Evolutionary conservation across 2,329 filamentous ascomycete genomes (phyloP), one percentile per base, ranked within the genome.

Genomic region (Alternaria viburni): DNA sequence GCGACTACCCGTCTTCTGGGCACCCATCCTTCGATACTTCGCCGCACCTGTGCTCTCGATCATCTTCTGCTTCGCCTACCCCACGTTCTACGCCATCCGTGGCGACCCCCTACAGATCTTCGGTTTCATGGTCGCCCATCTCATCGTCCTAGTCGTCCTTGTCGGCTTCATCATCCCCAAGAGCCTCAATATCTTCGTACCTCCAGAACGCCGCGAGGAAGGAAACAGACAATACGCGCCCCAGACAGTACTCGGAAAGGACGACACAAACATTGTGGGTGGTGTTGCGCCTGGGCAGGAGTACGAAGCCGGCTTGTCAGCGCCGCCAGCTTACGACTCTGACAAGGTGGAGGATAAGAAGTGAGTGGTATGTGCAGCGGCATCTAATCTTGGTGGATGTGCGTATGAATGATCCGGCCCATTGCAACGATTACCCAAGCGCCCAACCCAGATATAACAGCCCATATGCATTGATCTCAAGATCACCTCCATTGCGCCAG

Each of bases 1-100:
- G 85, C 79, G 70, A 2, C 84, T 87, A 30, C 84, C 85, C 2
- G 62, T 65, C 64, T 83, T 85, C 71, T 85, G 84, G 81, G 80
- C 81, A 0, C 51, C 56, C 8, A 17, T 65, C 15, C 61, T 65
- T 21, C 45, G 49, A n/a, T 60, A 65, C 49, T 54, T 62, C 7
- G 28, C 56, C 17, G 57, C 47, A 13, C 59, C 59, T 5, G 43
- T 59, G 9, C 62, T 61, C 6, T 50, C 47, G n/a, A 58, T 58
- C 36, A 55, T 56, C 23, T 52, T 62, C 47, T 59, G 44, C 26
- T 59, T 67, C 7, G 59, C 49, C 10, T 58, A 56, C 30, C 62
- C 51, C 9, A 52, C 7, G 28, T 62, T 61, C 26, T 45, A 43
- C 32, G 26, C 51, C 19, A 23, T 10, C 12, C 41, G n/a, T 6